phyloP scores from a whole-genome alignment of 306 rosid species.

The Citrullus amarus region DNA sequence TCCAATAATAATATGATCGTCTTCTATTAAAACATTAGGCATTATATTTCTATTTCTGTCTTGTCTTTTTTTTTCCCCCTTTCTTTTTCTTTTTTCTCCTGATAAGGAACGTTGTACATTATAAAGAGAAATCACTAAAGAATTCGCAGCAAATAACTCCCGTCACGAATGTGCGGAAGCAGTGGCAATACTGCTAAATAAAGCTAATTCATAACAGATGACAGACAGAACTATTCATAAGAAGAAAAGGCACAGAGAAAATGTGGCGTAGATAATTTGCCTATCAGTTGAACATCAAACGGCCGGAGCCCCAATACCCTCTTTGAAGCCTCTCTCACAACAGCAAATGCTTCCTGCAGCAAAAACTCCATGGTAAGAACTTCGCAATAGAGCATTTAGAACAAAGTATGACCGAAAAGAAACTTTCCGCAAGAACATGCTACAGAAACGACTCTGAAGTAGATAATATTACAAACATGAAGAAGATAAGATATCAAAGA shows the following conservation, averaged over 20 bases:
- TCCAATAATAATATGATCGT: neutral
- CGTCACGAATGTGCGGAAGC: neutral
- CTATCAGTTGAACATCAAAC: constrained; percentile 86
- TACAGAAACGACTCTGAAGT: neutral
- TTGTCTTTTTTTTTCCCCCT: neutral
- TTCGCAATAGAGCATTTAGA: neutral
- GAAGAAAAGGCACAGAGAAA: neutral
- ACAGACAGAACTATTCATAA: neutral
- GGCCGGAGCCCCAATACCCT: constrained; percentile 94
- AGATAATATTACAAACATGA: too few relatives aligned
- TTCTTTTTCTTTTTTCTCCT: neutral
- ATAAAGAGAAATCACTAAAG: neutral
- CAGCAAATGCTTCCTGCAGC: constrained; percentile 85
- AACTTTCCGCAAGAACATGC: neutral
- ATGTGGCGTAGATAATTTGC: constrained; percentile 15
- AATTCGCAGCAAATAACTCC: neutral
- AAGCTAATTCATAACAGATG: neutral
- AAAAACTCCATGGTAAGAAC: neutral
- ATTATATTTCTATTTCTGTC: neutral
- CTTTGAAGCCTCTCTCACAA: constrained; percentile 88
- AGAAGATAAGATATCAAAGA: too few relatives aligned
- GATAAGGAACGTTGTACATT: neutral
- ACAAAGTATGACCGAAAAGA: neutral
- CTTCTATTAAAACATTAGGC: neutral
- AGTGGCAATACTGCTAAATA: neutral